Base-by-base conservation (phyloP, 768 basidiomycete genomes). In the Kwoniella heveanensis region DNA sequence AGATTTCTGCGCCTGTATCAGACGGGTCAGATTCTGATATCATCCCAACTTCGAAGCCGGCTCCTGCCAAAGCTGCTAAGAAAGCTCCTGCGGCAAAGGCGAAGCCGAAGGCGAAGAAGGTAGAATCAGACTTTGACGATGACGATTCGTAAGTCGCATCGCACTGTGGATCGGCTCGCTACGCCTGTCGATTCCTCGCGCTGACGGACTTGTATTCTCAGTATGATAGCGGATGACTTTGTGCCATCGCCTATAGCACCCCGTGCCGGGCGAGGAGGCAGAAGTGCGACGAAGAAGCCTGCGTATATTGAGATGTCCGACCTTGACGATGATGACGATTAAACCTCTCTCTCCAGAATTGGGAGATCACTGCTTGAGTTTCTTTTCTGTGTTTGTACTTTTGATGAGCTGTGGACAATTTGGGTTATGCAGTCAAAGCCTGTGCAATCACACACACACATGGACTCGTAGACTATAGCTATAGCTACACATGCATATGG, bases 301-400 rank as follows among this genome's bases (percentile, higher is more conserved):
- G 71, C 70, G 19, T 80, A 72, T 55, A 50, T 75, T 15, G 77
- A 79, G 29, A 55, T 77, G 56, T 69, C 67, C 3, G 71, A 73
- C 27, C 52, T 58, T 24, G 73, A 73, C n/a, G 73, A 74, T 15
- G 70, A 74, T 54, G 64, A 71, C 5, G 54, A 44, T 26, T 44
- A 19, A 17, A 10, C 8, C 6, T 36, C 32, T 7, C 32, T 13
- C 32, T 36, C 7, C 32, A 6, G 13, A 7, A 36, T 36, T n/a
- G n/a, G n/a, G n/a, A n/a, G n/a, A n/a, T n/a, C n/a, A n/a, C n/a
- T n/a, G n/a, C 32, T 32, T 32, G 7, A 5, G 39, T 8, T 44
- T 17, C 15, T 44, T 44, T 19, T 44, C 17, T 44, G 39, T 44
- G 39, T 44, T 10, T 44, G 39, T 44, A 44, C 39, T 44, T 44